Base-by-base conservation (phyloP, 2,329 filamentous ascomycete species). In the Ceratocystis destructans region DNA sequence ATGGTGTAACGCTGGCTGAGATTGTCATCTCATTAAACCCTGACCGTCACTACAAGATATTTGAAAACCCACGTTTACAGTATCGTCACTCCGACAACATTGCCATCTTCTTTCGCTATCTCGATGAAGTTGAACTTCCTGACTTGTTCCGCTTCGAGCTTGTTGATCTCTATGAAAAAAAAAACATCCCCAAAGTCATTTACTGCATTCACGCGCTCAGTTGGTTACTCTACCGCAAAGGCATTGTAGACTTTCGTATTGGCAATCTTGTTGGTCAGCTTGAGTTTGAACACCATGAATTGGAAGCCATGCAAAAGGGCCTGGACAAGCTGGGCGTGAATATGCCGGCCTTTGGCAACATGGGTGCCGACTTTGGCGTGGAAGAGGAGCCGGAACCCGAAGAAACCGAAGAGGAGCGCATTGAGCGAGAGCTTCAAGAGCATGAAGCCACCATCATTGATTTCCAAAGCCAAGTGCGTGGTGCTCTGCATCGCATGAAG, bases 101-200 rank as follows among this genome's bases (percentile, higher is more conserved):
- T 70, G 93, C 91, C 55, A 84, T 94, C 62, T 99, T 99, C 78
- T 97, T 97, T 77, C 86, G 89, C 67, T 96, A 96, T 70, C 82
- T 99, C 1, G 89, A 93, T 69, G 90, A 96, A 68, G 86, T 96
- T 7, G 89, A 96, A 72, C 79, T 99, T 2, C 94, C 94, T 1
- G 95, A 99, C 71, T 82, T 99, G 20, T 99, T 99, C 75, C 86
- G 93, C 67, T 99, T 99, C 75, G 94, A 99, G 75, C 81, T 97
- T 59, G 96, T 97, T 70, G 94, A 99, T 76, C 78, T 99, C 12
- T 99, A 99, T 78, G 95, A 99, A 76, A 99, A 97, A 80, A 99
- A 99, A 77, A 99, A 99, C 72, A 95, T 97, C 1, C 94, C 94
- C 3, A 99, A 97, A 75, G 95, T 97, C 73, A 99, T 99, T 69